Evolutionary conservation across 306 rosid genomes (phyloP).

Genomic region (Prunus fruticosa): DNA sequence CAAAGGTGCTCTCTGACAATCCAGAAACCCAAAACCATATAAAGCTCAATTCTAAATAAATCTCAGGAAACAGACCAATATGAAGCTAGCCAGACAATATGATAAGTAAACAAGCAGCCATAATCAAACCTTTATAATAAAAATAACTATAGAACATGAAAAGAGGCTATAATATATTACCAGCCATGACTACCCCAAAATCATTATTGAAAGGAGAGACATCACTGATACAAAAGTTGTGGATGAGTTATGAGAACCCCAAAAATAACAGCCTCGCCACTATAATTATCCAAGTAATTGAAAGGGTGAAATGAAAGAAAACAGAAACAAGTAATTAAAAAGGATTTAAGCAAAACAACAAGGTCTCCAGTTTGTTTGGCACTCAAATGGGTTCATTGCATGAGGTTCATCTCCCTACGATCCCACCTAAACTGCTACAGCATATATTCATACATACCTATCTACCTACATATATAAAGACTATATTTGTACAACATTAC

Average conservation of each 20-base stretch:
- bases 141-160: not conserved
- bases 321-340: not conserved
- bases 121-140: not conserved
- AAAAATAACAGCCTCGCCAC: not conserved
- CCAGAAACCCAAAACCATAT: not conserved
- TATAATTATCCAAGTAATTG: constrained; percentile 8
- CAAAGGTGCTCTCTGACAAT: not conserved
- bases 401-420: not conserved
- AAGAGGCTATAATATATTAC: no score
- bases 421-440: not conserved
- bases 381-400: not conserved
- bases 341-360: not conserved
- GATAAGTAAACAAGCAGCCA: not conserved
- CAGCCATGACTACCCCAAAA: constrained; percentile 16
- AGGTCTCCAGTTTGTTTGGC: not conserved
- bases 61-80: not conserved
- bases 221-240: constrained; percentile 34
- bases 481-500: no score
- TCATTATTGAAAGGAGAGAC: constrained; percentile 39
- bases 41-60: not conserved
- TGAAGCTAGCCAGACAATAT: not conserved
- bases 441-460: not conserved
- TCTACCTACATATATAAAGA: no score
- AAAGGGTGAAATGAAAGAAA: constrained; percentile 4
- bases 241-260: not conserved